phyloP scores from a whole-genome alignment of 306 rosid genomes.

The Benincasa hispida region DNA sequence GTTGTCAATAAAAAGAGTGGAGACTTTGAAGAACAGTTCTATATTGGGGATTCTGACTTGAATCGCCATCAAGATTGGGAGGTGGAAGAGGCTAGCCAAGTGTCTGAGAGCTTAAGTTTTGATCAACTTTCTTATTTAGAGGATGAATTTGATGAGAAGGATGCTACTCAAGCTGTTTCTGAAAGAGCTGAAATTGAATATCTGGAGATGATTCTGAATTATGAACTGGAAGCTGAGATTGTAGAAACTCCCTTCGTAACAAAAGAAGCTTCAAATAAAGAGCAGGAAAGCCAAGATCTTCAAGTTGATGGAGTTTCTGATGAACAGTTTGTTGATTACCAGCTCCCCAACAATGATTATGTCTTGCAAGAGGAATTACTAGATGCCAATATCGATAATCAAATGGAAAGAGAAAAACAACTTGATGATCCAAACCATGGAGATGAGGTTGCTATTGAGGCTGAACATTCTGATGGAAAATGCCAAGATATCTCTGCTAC shows the following conservation, averaged over 20 bases:
- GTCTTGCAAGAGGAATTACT: neutral
- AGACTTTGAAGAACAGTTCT: slow-evolving; percentile 18
- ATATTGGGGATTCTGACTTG: slow-evolving; percentile 5
- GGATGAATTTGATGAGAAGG: slow-evolving; percentile 18
- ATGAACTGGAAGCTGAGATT: slow-evolving; percentile 6
- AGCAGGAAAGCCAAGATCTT: slow-evolving; percentile 1
- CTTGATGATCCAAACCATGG: neutral
- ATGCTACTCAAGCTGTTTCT: slow-evolving; percentile 9
- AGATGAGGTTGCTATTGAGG: neutral
- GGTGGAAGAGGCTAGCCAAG: slow-evolving; percentile 21
- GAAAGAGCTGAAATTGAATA: slow-evolving; percentile 13
- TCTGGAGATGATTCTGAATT: slow-evolving; percentile 4
- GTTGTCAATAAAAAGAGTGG: slow-evolving; percentile 13
- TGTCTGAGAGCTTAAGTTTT: slow-evolving; percentile 4
- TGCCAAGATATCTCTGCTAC: neutral
- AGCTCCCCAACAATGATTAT: neutral
- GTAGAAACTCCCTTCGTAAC: slow-evolving; percentile 7
- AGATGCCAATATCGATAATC: neutral
- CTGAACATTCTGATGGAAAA: neutral
- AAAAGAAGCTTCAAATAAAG: slow-evolving; percentile 10
- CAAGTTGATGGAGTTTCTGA: slow-evolving; percentile 11
- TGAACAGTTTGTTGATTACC: neutral
- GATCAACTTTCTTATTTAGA: slow-evolving; percentile 22
- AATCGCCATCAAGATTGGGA: slow-evolving; percentile 10
- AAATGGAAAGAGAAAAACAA: neutral